phyloP scores from a whole-genome alignment of 306 rosid genomes.

The Begonia fuchsioides region DNA sequence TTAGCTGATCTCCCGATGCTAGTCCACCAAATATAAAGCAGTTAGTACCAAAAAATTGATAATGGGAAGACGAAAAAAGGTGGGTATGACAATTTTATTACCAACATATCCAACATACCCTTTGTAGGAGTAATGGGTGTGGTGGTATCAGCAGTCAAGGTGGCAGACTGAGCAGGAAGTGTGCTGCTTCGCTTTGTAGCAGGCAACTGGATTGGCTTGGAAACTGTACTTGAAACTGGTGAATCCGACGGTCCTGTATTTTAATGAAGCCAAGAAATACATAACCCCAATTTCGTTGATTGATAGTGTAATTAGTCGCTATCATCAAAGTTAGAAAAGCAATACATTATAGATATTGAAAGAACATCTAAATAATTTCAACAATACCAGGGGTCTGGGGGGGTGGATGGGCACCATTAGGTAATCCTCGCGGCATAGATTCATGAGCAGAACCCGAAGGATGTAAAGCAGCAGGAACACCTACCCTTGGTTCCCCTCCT shows the following conservation, averaged over 20 bases:
- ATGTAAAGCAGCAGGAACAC: constrained; percentile 32
- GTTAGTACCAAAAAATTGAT: background rate
- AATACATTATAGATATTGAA: too few relatives aligned
- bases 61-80: too few relatives aligned
- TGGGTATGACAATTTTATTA: too few relatives aligned
- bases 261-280: background rate
- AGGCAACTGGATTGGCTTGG: constrained; percentile 43
- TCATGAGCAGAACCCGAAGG: constrained; percentile 36
- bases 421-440: constrained; percentile 26
- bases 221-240: constrained; percentile 22
- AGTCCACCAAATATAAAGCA: constrained; percentile 6
- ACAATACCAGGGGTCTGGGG: constrained; percentile 49
- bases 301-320: too few relatives aligned
- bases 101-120: constrained; percentile 53
- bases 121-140: constrained; percentile 35
- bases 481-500: constrained; percentile 74
- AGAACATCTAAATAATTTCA: background rate
- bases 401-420: constrained; percentile 51
- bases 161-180: constrained; percentile 47
- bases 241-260: constrained; percentile 42
- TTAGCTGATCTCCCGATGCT: constrained; percentile 53
- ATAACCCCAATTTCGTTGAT: too few relatives aligned
- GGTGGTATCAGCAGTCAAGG: constrained; percentile 31
- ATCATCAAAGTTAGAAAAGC: too few relatives aligned
- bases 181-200: constrained; percentile 37